Evolutionary conservation across 306 rosid species (phyloP), one percentile per base, ranked within the genome.

Genomic region (Purshia tridentata): DNA sequence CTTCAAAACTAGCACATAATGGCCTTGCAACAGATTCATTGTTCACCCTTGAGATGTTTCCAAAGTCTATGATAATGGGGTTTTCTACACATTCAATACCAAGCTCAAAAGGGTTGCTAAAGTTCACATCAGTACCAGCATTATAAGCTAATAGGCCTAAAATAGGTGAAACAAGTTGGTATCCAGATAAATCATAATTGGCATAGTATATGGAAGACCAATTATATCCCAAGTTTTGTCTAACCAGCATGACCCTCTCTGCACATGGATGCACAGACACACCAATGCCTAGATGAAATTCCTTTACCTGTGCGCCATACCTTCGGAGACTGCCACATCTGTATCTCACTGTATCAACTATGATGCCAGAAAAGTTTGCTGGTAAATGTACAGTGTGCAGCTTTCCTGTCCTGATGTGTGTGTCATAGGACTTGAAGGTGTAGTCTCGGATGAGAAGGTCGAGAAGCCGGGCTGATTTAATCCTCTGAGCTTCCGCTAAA

Each of bases 291-390:
- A 94, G 85, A 78, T 76, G 89, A 35, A 94, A 94, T 64, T 94
- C 97, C 78, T 86, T 87, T 11, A 94, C 77, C 42, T 80, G 55
- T 1, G 97, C 93, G 42, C 99, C 99, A 39, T 94, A 94, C 84
- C 95, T 78, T 67, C 81, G 76, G 63, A 94, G 81, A 84, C 99
- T 94, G 4, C 99, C 97, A 69, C 99, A 94, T 66, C 99, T 78
- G 66, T 79, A 84, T 78, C 96, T 87, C 56, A 77, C 86, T 6
- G 83, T 77, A 56, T 85, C 86, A 5, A 88, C 88, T 44, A 58
- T 45, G 79, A 94, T 87, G 81, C 91, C 95, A 2, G 99, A 88
- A 54, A 94, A 80, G 73, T 94, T 94, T 35, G 88, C 65, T 1
- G 97, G 99, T 49, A 94, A 76, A 1, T 81, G 61, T 62, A 94